Evolutionary conservation across 164 flowering plant genomes (phyloP), one percentile per base, ranked within the genome.

Genomic region (Echeveria elegans): DNA sequence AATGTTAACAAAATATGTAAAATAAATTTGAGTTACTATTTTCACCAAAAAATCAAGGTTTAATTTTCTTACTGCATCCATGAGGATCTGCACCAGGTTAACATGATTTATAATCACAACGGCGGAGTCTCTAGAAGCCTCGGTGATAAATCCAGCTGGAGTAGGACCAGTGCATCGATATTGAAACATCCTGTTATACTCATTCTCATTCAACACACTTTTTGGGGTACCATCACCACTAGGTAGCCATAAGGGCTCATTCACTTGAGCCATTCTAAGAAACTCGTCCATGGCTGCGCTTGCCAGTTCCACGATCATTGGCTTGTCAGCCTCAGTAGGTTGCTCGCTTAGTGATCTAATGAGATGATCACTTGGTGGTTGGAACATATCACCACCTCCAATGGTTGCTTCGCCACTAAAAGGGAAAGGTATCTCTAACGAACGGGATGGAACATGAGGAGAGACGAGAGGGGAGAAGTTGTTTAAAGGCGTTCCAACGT

Each of bases 251-350:
- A 92, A 68, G 0, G 95, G 93, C 16, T 86, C 91, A 1, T 80
- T 86, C 50, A 80, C 64, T 40, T 87, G 89, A 2, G 88, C 86
- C 88, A 89, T 84, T 69, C 85, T 69, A 9, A 79, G 71, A 0
- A 92, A 76, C 64, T 92, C 98, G 65, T 92, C 96, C 95, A 92
- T 85, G 4, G 95, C 96, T 30, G 86, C 85, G 18, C 84, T 87
- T 0, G 91, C 98, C 0, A 89, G 81, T 73, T 89, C 93, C 5
- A 86, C 75, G 7, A 92, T 77, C 80, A 85, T 69, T 0, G 86
- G 85, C 72, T 85, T 88, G 45, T 89, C 89, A 5, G 82, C 82
- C 62, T 89, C 89, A 4, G 69, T 64, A 0, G 78, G 83, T 37
- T 81, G 62, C 29, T 40, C 29, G 30, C 41, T 63, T 14, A 85